Evolutionary conservation across 441 rosid genomes (phyloP), one percentile per base, ranked within the genome.

Genomic region (Geranium incanum): DNA sequence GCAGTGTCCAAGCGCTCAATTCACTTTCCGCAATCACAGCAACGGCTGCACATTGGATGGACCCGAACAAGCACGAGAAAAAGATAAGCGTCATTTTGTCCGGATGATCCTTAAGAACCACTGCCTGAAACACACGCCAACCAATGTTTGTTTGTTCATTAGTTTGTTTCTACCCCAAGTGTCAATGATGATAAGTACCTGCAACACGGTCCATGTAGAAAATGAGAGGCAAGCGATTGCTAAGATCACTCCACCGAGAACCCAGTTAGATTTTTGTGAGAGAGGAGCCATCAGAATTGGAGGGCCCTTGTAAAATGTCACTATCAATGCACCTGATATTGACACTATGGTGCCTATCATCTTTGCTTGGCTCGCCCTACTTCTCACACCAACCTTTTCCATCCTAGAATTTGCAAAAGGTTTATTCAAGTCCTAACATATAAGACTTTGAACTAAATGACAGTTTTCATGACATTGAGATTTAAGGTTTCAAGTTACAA

Each of bases 311-410:
- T 21, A 21, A 21, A 21, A 21, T 21, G 21, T 21, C 21, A 21
- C 21, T 21, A 21, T 21, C 21, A 21, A 21, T 21, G 21, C 21
- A 21, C 21, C 21, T 21, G 21, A 21, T 21, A 21, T 21, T 21
- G 21, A 21, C 45, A 39, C 45, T 39, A 4, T 39, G 45, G 45
- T 39, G 45, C 45, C n/a, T 36, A 21, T 21, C 21, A 66, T 21
- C 74, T 84, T 86, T n/a, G 88, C 88, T 75, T 77, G 86, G 74
- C 79, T 67, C 75, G 78, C 79, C 60, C 75, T 68, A 75, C 60
- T 81, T 66, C 79, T 77, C 38, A 83, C 0, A 19, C 79, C 83
- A 1, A 84, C 52, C 73, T 72, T 69, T 76, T 85, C 86, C 83
- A 85, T 80, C 80, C 88, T 86, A 52, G 21, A 13, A 63, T 21